Conservation (phyloP, 768 basidiomycete species). For the Pulveroboletus ravenelii region DNA sequence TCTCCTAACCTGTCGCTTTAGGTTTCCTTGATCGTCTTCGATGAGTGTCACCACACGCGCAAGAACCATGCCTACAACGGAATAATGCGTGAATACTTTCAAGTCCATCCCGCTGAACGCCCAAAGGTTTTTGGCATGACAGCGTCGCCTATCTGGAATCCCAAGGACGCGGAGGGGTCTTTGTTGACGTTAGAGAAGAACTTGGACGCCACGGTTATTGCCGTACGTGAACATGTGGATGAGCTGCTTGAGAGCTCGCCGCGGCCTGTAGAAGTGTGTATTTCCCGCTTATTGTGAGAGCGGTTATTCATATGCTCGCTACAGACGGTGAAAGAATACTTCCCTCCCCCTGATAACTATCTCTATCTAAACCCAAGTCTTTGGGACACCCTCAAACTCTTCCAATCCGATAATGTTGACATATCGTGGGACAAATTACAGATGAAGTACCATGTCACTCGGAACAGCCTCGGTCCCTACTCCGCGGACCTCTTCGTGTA, state of each 20-base stretch:
- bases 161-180: conserved; percentile 60
- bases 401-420: conserved; percentile 33
- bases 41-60: conserved; percentile 54
- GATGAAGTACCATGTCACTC: conserved; percentile 57
- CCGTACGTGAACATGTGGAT: conserved; percentile 63
- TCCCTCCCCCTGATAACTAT: conserved; percentile 47
- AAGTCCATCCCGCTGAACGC: conserved; percentile 37
- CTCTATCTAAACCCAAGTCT: conserved; percentile 53
- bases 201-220: conserved; percentile 68
- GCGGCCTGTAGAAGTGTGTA: conserved; percentile 58
- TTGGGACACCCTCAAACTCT: conserved; percentile 48
- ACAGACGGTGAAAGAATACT: conserved; percentile 56
- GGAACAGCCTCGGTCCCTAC: conserved; percentile 64
- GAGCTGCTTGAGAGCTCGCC: conserved; percentile 63
- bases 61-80: conserved; percentile 56
- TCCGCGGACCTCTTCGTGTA: conserved; percentile 70
- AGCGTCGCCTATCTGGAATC: conserved; percentile 84
- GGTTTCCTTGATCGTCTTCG: conserved; percentile 55
- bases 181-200: conserved; percentile 63
- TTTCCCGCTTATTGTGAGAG: neutral
- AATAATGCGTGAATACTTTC: conserved; percentile 56
- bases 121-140: conserved; percentile 94
- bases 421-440: conserved; percentile 59
- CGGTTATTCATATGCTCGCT: neutral
- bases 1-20: conserved; percentile 18